phyloP scores from a whole-genome alignment of 352 stramenopile genomes.

The Phytophthora palmivora region DNA sequence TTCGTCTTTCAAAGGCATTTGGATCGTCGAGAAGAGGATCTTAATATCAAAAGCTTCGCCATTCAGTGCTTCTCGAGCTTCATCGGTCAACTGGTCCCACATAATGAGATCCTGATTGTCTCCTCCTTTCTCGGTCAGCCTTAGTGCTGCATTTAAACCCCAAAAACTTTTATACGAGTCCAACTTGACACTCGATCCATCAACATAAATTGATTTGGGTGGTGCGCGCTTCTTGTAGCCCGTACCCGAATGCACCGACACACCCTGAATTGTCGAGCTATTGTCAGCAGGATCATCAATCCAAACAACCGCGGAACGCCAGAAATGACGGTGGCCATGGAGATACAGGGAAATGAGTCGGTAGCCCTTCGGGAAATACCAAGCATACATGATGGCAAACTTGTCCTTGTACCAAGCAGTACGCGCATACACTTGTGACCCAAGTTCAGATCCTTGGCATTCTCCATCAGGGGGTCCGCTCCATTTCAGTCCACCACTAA shows the following conservation, averaged over 20 bases:
- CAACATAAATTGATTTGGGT: not conserved
- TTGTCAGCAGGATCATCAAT: constrained; percentile 26
- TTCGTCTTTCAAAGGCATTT: not conserved
- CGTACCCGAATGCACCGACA: not conserved
- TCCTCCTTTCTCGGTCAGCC: not conserved
- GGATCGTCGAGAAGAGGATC: not conserved
- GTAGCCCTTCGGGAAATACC: not conserved
- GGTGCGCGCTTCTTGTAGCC: not conserved
- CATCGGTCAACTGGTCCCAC: not conserved
- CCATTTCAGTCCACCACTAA: not conserved
- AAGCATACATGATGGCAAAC: not conserved
- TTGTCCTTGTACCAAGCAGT: not conserved
- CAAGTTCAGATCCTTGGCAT: not conserved
- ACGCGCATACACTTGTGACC: not conserved
- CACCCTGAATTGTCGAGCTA: constrained; percentile 15
- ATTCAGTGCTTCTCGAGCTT: not conserved
- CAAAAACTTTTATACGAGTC: not conserved
- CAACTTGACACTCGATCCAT: not conserved
- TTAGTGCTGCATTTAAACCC: not conserved
- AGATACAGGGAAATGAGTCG: not conserved
- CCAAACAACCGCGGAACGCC: constrained; percentile 41
- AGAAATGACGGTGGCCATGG: constrained; percentile 40
- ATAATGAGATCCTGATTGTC: not conserved
- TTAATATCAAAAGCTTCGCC: not conserved
- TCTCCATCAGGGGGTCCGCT: not conserved